These are phyloP conservation scores for Silene latifolia DNA, from an alignment of 148 eudicot genomes.

Conservation along the genomic window DNA sequence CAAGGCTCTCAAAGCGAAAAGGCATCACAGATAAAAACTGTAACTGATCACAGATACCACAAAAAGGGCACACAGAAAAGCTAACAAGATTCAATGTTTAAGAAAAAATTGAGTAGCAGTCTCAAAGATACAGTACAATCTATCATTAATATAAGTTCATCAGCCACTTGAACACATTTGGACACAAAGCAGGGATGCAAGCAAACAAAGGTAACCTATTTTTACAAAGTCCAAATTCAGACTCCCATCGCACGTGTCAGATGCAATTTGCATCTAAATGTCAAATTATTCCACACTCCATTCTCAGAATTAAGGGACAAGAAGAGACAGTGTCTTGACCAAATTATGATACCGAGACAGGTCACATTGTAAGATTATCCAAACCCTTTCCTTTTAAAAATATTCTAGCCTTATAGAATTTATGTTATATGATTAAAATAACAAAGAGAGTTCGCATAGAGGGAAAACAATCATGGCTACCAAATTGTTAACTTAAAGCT, in stretches of 20 bases:
- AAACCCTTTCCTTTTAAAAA: no score
- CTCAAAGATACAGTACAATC: neutral
- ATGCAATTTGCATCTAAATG: no score
- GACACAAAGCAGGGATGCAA: neutral
- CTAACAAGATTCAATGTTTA: neutral
- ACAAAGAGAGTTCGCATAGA: neutral
- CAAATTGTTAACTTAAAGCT: neutral
- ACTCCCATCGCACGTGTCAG: no score
- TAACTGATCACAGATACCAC: neutral
- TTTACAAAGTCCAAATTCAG: no score
- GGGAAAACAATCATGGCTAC: neutral
- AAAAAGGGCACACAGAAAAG: neutral
- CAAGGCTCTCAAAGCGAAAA: constrained; percentile 31
- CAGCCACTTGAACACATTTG: constrained; percentile 3
- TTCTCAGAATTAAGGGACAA: no score
- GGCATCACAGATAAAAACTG: neutral
- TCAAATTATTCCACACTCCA: no score
- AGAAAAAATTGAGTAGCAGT: neutral
- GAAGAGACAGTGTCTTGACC: no score
- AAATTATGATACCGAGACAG: no score
- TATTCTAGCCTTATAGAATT: no score
- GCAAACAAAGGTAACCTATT: no score
- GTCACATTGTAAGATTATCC: no score
- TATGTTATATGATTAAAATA: no score
- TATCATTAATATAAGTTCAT: neutral